Conservation (phyloP, 192 early-diverging fungal genomes). For the Chytriomyces sp. region DNA sequence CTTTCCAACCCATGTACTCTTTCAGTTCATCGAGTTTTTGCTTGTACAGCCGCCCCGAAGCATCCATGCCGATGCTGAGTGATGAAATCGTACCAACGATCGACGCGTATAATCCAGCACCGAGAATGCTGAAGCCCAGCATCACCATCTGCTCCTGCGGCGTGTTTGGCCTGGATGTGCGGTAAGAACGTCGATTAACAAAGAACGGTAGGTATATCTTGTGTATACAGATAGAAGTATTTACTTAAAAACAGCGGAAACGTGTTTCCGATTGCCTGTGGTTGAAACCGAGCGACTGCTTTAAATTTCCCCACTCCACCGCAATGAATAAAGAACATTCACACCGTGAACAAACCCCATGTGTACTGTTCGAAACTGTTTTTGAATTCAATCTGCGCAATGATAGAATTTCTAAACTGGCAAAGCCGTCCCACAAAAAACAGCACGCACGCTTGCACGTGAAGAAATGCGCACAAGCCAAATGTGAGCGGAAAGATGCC, state of each 20-base stretch:
- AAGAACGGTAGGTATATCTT: neutral
- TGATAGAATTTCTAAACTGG: slow-evolving; percentile 34
- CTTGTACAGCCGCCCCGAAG: slow-evolving; percentile 40
- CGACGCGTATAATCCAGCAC: slow-evolving; percentile 44
- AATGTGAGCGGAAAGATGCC: slow-evolving; percentile 41
- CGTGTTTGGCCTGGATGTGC: slow-evolving; percentile 27
- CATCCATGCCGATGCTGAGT: slow-evolving; percentile 54
- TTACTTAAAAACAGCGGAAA: slow-evolving; percentile 41
- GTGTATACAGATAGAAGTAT: slow-evolving; percentile 18
- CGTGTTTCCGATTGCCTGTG: slow-evolving; percentile 41
- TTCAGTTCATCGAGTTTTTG: slow-evolving; percentile 57
- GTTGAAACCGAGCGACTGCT: slow-evolving; percentile 1
- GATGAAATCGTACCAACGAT: slow-evolving; percentile 58
- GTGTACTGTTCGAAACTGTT: slow-evolving; percentile 46
- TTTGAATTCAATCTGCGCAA: slow-evolving; percentile 27
- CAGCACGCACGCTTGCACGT: slow-evolving; percentile 45
- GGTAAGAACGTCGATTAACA: neutral
- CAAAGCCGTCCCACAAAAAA: slow-evolving; percentile 39
- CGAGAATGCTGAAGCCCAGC: slow-evolving; percentile 41
- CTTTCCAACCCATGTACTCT: slow-evolving; percentile 55
- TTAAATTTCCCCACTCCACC: neutral
- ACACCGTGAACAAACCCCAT: slow-evolving; percentile 33
- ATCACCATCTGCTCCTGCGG: slow-evolving; percentile 42
- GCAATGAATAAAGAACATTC: slow-evolving; percentile 29
- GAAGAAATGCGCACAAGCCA: slow-evolving; percentile 41